Base-by-base conservation (phyloP, 1,284 basidiomycete species). In the Microbotryum intermedium region DNA sequence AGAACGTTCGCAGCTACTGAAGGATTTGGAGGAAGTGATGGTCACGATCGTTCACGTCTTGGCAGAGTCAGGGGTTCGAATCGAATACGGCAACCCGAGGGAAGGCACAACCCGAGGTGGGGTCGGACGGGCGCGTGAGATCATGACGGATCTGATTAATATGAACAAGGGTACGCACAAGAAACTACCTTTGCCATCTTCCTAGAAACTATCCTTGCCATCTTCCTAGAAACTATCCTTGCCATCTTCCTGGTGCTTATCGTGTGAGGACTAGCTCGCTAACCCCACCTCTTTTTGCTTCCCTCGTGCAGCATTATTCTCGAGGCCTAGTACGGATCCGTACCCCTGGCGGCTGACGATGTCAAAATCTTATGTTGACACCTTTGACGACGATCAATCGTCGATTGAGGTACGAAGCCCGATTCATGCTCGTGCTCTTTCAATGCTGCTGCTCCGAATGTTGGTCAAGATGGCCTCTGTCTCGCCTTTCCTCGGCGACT, bases 101-200 rank as follows among this genome's bases (percentile, higher is more conserved):
- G 61, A 61, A 1, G 46, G 21, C 1, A 26, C 39, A 11, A 52
- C 43, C 21, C 52, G 57, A 2, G 64, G 64, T 4, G 66, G 64
- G 4, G 18, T 63, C 1, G 66, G 59, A 8, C 65, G 64, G 42
- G 66, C 66, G 2, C 47, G 52, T 29, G 61, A 62, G 48, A 55
- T 68, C n/a, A 53, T 63, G 18, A 51, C 58, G 13, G 61, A 63
- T 11, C 23, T 65, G 50, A 4, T 64, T 34, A 53, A 50, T 29
- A 13, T 61, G 16, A 54, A 60, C 0, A 57, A 55, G 48, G 49
- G 66, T 67, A 42, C 34, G 62, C 34, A 39, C 34, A 16, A 39
- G n/a, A n/a, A n/a, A n/a, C n/a, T n/a, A n/a, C n/a, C n/a, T n/a
- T n/a, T n/a, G n/a, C n/a, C n/a, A n/a, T n/a, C n/a, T n/a, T n/a